Evolutionary conservation across 345 rosid species (phyloP), one percentile per base, ranked within the genome.

Genomic region (Excoecaria agallocha): DNA sequence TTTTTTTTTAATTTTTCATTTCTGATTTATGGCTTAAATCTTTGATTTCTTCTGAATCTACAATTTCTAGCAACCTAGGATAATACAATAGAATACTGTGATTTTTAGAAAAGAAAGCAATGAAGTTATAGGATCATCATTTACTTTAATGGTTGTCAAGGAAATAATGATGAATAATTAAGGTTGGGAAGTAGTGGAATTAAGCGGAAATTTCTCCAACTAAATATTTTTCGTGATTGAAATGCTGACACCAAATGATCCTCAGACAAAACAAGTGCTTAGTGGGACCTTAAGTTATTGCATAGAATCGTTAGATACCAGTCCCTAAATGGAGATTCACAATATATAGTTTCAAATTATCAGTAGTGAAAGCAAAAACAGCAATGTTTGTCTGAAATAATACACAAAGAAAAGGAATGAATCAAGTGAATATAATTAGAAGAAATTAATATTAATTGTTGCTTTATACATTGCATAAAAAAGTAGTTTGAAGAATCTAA

Each of bases 401-500:
- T 30, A 30, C 30, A n/a, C n/a, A n/a, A n/a, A n/a, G n/a, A n/a
- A n/a, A n/a, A n/a, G n/a, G 13, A 13, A 51, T 12, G 55, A 16
- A 51, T 4, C 55, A 54, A 54, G 58, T 17, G n/a, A 54, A 5
- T 17, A 7, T 7, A 54, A 16, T 9, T 43, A 3, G 48, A 62
- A 37, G 12, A n/a, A 62, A 38, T 17, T 10, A 0, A 3, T 39
- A n/a, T n/a, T n/a, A n/a, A 52, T 54, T 25, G 6, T 54, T 37
- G 8, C 20, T 62, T 65, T 72, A 46, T 49, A 72, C 59, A 72
- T 49, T 17, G 61, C 54, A 43, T 10, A 67, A 48, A 17, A 2
- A 41, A 13, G 70, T n/a, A n/a, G 56, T 45, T 72, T 65, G 41
- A 74, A 65, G 55, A 43, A 65, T 74, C 54, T 45, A 41, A 52